A percentile compares a stretch with the other conserved stretches of the same genome.
Evolutionary conservation across 495 filamentous ascomycete species (phyloP).

Genomic region (Ramalina intermedia): DNA sequence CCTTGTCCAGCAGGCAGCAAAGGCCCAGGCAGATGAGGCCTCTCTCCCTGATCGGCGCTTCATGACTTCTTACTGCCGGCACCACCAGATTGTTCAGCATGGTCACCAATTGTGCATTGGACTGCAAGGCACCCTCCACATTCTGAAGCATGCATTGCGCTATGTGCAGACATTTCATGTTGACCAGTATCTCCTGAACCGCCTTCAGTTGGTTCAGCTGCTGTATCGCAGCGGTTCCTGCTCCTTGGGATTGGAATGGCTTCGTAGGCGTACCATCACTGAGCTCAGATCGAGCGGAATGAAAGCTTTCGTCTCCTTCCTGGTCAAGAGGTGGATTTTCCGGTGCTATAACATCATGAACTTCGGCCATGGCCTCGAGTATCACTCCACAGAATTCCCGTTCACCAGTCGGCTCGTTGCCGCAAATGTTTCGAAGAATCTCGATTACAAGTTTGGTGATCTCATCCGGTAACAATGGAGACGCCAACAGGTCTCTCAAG

Average conservation of each 20-base stretch:
- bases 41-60: conserved; percentile 81
- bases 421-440: conserved; percentile 66
- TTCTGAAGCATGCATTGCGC: conserved; percentile 95
- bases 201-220: conserved; percentile 70
- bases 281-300: conserved; percentile 75
- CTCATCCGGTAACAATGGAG: conserved; percentile 81
- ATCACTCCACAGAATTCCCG: conserved; percentile 87
- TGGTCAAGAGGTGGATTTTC: conserved; percentile 30
- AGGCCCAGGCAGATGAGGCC: conserved; percentile 82
- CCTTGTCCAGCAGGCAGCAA: conserved; percentile 79
- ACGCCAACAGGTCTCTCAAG: conserved; percentile 67
- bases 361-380: conserved; percentile 84
- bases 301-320: conserved; percentile 63
- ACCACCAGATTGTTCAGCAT: conserved; percentile 97
- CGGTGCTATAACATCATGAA: conserved; percentile 72
- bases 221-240: conserved; percentile 39
- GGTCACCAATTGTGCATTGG: conserved; percentile 73
- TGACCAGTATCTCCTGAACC: conserved; percentile 80
- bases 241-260: conserved; percentile 21
- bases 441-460: conserved; percentile 79
- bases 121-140: conserved; percentile 67
- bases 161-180: conserved; percentile 96
- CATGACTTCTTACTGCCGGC: conserved; percentile 82
- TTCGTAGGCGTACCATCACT: conserved; percentile 47
- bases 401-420: conserved; percentile 63